Conservation (phyloP, 2,329 filamentous ascomycete species). For the Trichoderma breve region DNA sequence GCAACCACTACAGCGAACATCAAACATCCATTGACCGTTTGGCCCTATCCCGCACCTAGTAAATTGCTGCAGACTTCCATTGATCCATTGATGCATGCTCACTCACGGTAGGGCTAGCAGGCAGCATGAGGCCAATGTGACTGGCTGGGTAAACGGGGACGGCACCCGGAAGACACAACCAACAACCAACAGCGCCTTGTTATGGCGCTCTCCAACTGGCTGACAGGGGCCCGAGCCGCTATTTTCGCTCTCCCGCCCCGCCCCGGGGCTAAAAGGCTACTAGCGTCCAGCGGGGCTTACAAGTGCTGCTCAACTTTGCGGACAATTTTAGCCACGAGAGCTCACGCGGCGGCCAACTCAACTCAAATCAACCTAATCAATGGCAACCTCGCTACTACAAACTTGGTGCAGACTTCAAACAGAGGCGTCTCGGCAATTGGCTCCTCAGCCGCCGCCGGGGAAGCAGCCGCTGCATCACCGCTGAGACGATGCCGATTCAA, state of each 20-base stretch:
- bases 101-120: not conserved
- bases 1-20: not conserved
- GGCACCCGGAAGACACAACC: not conserved
- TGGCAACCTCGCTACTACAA: not conserved
- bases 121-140: not conserved
- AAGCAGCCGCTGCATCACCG: not conserved
- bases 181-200: conserved; percentile 2
- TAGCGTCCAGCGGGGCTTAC: not conserved
- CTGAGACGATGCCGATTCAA: not conserved
- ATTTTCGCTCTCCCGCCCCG: conserved; percentile 2
- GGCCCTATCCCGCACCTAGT: not conserved
- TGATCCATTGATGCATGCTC: not conserved
- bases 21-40: not conserved
- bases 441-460: not conserved
- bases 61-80: not conserved
- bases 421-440: not conserved
- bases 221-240: not conserved
- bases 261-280: conserved; percentile 7
- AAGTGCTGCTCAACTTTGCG: not conserved
- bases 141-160: conserved; percentile 13
- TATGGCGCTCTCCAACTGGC: not conserved
- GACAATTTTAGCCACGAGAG: not conserved
- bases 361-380: not conserved
- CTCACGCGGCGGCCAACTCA: not conserved
- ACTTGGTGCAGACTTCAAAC: conserved; percentile 4